These are phyloP conservation scores for Platismatia glauca DNA, from an alignment of 495 filamentous ascomycete species.

Conservation along the genomic window DNA sequence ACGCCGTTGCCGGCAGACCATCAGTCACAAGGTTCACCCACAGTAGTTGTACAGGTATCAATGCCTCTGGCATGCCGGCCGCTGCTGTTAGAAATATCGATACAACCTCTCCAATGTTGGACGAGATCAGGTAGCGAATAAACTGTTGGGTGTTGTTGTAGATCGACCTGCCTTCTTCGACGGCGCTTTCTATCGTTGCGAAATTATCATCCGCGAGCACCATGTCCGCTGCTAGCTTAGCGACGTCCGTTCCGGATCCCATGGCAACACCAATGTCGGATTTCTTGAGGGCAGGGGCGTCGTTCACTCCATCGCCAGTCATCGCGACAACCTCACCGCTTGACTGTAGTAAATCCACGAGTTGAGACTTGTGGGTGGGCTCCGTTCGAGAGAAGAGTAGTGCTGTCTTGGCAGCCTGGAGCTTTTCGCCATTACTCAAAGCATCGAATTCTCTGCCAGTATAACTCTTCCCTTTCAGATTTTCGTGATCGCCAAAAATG, in stretches of 20 bases:
- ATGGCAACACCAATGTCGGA: conserved; percentile 98
- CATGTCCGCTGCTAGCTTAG: conserved; percentile 96
- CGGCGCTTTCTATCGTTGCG: conserved; percentile 89
- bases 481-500: conserved; percentile 74
- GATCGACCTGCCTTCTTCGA: conserved; percentile 95
- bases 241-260: conserved; percentile 96
- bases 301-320: conserved; percentile 99
- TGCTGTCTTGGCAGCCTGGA: conserved; percentile 74
- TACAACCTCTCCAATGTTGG: conserved; percentile 98
- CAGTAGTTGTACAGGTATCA: conserved; percentile 93
- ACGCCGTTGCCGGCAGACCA: conserved; percentile 88
- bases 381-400: conserved; percentile 97
- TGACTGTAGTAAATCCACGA: conserved; percentile 93
- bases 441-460: conserved; percentile 92
- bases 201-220: conserved; percentile 98
- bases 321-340: conserved; percentile 94
- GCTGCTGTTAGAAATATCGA: conserved; percentile 99
- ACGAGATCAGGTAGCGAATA: conserved; percentile 97
- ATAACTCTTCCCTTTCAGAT: conserved; percentile 84
- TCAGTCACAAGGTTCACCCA: conserved; percentile 99
- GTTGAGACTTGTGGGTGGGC: conserved; percentile 86
- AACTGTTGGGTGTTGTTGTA: conserved; percentile 99
- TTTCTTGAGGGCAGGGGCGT: conserved; percentile 97
- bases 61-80: conserved; percentile 92
- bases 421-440: conserved; percentile 66